These are phyloP conservation scores for Cenchrus fungigraminus DNA, from an alignment of 176 grass and related monocot species.

Conservation along the genomic window DNA sequence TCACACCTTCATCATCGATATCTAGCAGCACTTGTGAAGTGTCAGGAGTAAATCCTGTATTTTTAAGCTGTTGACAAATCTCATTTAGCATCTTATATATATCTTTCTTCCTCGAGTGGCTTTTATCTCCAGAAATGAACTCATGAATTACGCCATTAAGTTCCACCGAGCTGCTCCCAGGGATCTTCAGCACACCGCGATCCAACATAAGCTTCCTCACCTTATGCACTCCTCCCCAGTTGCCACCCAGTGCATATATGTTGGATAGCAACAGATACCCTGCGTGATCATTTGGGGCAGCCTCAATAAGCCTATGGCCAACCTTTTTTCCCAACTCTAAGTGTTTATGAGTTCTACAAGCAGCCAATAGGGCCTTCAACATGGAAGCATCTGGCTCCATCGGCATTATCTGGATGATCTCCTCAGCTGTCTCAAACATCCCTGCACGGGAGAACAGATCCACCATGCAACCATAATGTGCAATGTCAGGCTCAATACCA, in stretches of 20 bases:
- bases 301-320: slow-evolving; percentile 59
- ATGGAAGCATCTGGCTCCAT: slow-evolving; percentile 63
- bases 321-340: slow-evolving; percentile 56
- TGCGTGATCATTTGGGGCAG: slow-evolving; percentile 60
- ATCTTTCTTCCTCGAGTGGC: slow-evolving; percentile 57
- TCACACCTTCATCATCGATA: slow-evolving; percentile 66
- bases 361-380: slow-evolving; percentile 65
- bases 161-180: slow-evolving; percentile 67
- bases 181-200: slow-evolving; percentile 58
- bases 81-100: slow-evolving; percentile 62
- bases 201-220: slow-evolving; percentile 66
- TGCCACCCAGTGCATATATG: slow-evolving; percentile 70
- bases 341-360: slow-evolving; percentile 72
- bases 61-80: slow-evolving; percentile 58
- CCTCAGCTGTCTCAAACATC: slow-evolving; percentile 58
- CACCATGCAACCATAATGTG: slow-evolving; percentile 78
- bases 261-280: slow-evolving; percentile 71
- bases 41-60: slow-evolving; percentile 54
- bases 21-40: slow-evolving; percentile 70
- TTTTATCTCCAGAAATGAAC: slow-evolving; percentile 67
- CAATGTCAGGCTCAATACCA: slow-evolving; percentile 59
- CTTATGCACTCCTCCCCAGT: slow-evolving; percentile 63
- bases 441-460: slow-evolving; percentile 65
- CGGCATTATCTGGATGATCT: slow-evolving; percentile 58
- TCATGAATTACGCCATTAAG: slow-evolving; percentile 67